Base-by-base conservation (phyloP, 495 filamentous ascomycete species). In the Ramalina intermedia region DNA sequence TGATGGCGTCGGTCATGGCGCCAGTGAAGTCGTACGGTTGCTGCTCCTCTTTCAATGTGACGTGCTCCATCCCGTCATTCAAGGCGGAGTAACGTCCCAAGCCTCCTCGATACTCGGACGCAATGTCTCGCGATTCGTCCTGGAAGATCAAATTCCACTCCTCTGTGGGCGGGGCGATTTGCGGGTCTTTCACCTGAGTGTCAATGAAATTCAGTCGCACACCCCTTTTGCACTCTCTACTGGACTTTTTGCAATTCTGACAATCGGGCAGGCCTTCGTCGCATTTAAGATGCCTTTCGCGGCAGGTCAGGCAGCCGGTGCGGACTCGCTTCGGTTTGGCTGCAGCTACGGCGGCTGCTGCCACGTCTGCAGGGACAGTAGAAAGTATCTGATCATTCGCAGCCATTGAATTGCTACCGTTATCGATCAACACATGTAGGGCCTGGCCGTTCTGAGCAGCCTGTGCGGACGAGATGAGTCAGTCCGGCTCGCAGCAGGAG, bases 121-220 rank as follows among this genome's bases (percentile, higher is more conserved):
- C 91, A 58, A 96, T 94, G 41, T 83, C 72, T 29, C 90, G 76
- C 23, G 88, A 95, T 55, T 96, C 88, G 59, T 96, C 91, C 52
- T 82, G 74, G 54, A 98, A 94, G 54, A 53, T 72, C 66, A 88
- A 79, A 58, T 74, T 73, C 73, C 82, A 85, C 13, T 85, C 80
- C 3, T 72, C 62, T 5, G 79, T 75, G 2, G 71, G 78, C 18
- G 73, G 70, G 37, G 75, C 67, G 47, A 68, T 62, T 0, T 85
- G 85, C 29, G 87, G 87, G 12, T 69, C 70, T 56, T 81, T 76
- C 41, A 80, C 79, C 47, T 82, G 78, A 7, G 79, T 85, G 58
- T 96, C 89, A 54, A 94, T 89, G 58, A 94, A 98, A 61, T 96
- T 98, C 37, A 98, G 72, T 36, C 86, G 75, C 18, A 96, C 69